These are phyloP conservation scores for Hibiscus syriacus DNA, from an alignment of 345 rosid genomes.

Conservation along the genomic window DNA sequence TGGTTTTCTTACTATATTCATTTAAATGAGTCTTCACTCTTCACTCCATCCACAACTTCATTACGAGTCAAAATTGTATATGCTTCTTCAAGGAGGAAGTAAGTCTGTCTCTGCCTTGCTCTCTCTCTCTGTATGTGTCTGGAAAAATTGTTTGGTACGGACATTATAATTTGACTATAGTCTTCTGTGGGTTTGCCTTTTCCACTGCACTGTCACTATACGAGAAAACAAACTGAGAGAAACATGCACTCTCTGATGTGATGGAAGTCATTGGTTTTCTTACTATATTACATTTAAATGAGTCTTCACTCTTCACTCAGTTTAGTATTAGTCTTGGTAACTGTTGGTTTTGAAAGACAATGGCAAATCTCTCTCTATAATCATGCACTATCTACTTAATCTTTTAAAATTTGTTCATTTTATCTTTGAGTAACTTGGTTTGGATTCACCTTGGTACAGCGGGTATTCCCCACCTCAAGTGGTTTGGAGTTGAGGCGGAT, in stretches of 20 bases:
- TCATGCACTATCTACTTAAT: background rate
- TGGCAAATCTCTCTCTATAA: background rate
- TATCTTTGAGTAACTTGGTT: background rate
- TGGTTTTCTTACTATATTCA: background rate
- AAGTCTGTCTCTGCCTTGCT: constrained; percentile 21
- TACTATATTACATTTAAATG: background rate
- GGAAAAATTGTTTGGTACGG: background rate
- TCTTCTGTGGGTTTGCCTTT: background rate
- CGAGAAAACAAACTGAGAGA: background rate
- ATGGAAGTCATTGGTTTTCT: background rate
- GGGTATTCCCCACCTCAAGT: background rate
- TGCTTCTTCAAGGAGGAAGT: too few species aligned
- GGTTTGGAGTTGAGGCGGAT: background rate
- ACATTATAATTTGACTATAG: background rate
- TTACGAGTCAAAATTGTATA: too few species aligned
- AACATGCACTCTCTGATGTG: background rate
- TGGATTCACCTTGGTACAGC: constrained; percentile 1
- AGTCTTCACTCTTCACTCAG: background rate
- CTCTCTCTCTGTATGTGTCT: background rate
- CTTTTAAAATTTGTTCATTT: background rate
- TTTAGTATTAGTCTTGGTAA: background rate
- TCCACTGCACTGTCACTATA: background rate
- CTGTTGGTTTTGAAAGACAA: background rate
- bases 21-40: background rate
- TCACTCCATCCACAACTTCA: constrained; percentile 67